Evolutionary conservation across 1,139 yeast genomes (phyloP).

Genomic region (Taphrina sp.): DNA sequence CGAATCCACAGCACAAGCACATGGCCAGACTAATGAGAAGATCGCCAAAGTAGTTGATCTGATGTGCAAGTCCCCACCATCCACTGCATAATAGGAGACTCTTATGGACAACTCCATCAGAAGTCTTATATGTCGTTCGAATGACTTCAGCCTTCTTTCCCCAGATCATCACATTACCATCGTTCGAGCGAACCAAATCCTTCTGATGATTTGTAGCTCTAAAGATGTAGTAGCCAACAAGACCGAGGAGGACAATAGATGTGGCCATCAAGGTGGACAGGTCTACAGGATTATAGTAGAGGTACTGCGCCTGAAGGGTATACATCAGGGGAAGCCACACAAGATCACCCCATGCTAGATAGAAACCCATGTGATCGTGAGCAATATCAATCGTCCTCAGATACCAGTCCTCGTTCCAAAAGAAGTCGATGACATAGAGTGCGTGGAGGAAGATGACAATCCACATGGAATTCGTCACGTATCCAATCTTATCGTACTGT

Average conservation of each 20-base stretch:
- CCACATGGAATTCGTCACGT: slow-evolving; percentile 67
- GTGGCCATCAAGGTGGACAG: slow-evolving; percentile 51
- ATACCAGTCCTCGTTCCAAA: slow-evolving; percentile 49
- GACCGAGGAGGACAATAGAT: slow-evolving; percentile 50
- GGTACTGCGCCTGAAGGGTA: slow-evolving; percentile 77
- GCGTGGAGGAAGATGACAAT: slow-evolving; percentile 69
- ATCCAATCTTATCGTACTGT: slow-evolving; percentile 64
- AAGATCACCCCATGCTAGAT: slow-evolving; percentile 92
- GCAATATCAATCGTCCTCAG: slow-evolving; percentile 92
- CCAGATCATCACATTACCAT: slow-evolving; percentile 64
- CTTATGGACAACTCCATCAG: slow-evolving; percentile 48
- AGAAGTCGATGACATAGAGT: slow-evolving; percentile 82
- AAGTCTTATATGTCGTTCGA: slow-evolving; percentile 17
- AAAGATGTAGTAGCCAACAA: slow-evolving; percentile 76
- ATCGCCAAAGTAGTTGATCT: slow-evolving; percentile 92
- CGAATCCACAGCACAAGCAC: slow-evolving; percentile 88
- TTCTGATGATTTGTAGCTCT: slow-evolving; percentile 81
- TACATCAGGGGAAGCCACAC: slow-evolving; percentile 91
- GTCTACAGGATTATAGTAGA: slow-evolving; percentile 62
- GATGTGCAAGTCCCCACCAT: slow-evolving; percentile 95
- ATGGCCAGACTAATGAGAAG: slow-evolving; percentile 88
- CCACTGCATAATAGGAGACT: slow-evolving; percentile 80
- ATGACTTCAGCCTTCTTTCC: slow-evolving; percentile 35
- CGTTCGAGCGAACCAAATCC: slow-evolving; percentile 62
- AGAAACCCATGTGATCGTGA: slow-evolving; percentile 97